Evolutionary conservation across 2,329 filamentous ascomycete species (phyloP), one percentile per base, ranked within the genome.

Genomic region (Clonostachys chloroleuca): DNA sequence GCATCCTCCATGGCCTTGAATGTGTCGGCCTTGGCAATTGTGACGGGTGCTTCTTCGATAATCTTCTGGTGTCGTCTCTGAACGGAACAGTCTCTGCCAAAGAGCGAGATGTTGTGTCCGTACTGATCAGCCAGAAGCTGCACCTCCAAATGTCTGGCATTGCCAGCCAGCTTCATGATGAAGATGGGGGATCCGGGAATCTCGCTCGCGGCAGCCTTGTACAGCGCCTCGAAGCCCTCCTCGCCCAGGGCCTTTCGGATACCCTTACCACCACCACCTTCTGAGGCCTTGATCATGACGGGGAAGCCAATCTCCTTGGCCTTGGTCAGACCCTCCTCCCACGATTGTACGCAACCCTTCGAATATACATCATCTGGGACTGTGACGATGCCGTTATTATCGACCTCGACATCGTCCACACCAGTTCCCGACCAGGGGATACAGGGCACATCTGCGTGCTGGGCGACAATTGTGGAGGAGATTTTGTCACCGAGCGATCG

Each of bases 281-380:
- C 94, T 4, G 94, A 97, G n/a, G 94, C 94, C 78, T 99, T 99
- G 68, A 99, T 90, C 94, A 99, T 99, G 76, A 99, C 88, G 14
- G 94, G 94, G 75, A 99, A 99, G 56, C 94, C 94, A 66, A 99
- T 99, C 62, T 89, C 80, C 66, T 81, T 84, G 50, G 94, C 94
- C 63, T 87, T 91, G 62, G 81, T 74, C 44, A 99, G 80, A 71
- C 92, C 94, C 71, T 99, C 91, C 69, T 96, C 76, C 69, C 90
- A 91, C 18, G 88, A 91, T 63, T 82, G 82, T 43, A 95, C 94
- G 68, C 94, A 99, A 53, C 94, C 94, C 70, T 92, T 88, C 59
- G 84, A 80, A 69, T 99, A 99, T 49, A 95, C 63, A 6, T 90
- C 74, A 46, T 96, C 91, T 39, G 82, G 78, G 50, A 99, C 94